Percentiles rank a stretch among this genome's conserved stretches.
Evolutionary conservation across 78 protist genomes (phyloP).

Genomic region (Emiliania huxleyi): DNA sequence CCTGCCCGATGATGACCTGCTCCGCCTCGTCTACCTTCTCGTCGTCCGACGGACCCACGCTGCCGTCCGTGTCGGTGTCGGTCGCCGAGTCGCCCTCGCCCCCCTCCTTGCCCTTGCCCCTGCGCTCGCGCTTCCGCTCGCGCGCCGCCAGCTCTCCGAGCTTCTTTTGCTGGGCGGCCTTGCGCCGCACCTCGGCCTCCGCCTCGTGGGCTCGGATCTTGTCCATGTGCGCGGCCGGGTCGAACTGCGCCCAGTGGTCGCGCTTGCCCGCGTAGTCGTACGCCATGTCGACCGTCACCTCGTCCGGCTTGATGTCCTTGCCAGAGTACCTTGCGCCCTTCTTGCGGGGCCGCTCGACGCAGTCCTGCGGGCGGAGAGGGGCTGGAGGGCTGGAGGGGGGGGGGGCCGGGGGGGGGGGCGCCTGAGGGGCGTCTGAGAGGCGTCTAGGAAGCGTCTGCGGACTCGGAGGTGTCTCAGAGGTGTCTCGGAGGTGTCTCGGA

Average conservation of each 20-base stretch:
- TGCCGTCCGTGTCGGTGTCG: background rate
- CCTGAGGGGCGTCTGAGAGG: too few relatives aligned
- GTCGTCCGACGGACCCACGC: background rate
- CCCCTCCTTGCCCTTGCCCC: background rate
- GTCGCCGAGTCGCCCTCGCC: background rate
- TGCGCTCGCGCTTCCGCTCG: background rate
- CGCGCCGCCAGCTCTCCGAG: background rate
- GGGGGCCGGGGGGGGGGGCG: too few relatives aligned
- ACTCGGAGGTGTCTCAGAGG: too few relatives aligned
- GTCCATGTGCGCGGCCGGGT: slow-evolving; percentile 38
- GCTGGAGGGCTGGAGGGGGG: too few relatives aligned
- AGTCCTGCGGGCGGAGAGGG: slow-evolving; percentile 59
- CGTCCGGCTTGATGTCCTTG: slow-evolving; percentile 77
- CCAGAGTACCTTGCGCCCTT: slow-evolving; percentile 80
- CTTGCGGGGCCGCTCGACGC: slow-evolving; percentile 90
- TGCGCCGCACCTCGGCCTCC: background rate
- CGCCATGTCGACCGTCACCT: slow-evolving; percentile 45
- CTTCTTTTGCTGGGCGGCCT: background rate
- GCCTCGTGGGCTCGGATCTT: background rate
- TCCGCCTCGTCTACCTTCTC: slow-evolving; percentile 4
- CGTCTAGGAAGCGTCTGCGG: too few relatives aligned
- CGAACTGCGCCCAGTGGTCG: slow-evolving; percentile 90
- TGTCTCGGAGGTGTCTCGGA: too few relatives aligned
- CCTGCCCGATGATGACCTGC: background rate
- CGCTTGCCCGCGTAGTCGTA: slow-evolving; percentile 83